Evolutionary conservation across 805 yeast genomes (phyloP), one percentile per base, ranked within the genome.

Genomic region (Metschnikowia lachancei): DNA sequence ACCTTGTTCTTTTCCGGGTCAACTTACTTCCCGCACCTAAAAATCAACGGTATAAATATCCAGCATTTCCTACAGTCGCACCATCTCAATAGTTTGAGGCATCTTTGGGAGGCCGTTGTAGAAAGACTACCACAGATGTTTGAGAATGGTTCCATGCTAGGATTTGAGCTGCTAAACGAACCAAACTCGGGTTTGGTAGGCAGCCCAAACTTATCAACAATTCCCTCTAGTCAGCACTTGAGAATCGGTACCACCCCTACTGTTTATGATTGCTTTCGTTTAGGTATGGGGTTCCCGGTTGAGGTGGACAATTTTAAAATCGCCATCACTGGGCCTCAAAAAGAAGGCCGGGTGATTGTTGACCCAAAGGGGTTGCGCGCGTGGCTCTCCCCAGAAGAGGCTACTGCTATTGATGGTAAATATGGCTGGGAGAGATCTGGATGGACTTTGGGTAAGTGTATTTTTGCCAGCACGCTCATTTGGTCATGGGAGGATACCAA

Each of bases 201-300:
- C 0, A 74, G 75, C 40, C 65, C 67, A 3, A 75, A 87, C 59
- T 64, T 91, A 26, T 70, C 70, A 9, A 55, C 54, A 1, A 60
- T 83, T 17, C 91, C 94, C 0, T 68, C 74, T 4, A 69, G 67
- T 4, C 87, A 86, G 57, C 83, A 83, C 46, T 74, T 92, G 40
- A 77, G 85, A 47, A 73, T 89, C 2, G 92, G 91, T 2, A 82
- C 92, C 1, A 81, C 90, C 0, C 98, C 99, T 0, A 85, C 95
- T 0, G 83, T 84, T 0, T 80, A 82, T 52, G 86, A 92, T 65
- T 68, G 85, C 2, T 70, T 92, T 67, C 72, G 78, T 37, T 65
- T 90, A 18, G 97, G 96, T 1, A 80, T 82, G 79, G 98, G 98
- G 1, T 63, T 80, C 12, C 69, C 85, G 0, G 77, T 81, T 43